Base-by-base conservation (phyloP, 1,139 yeast genomes). In the Starmera stellimalicola region DNA sequence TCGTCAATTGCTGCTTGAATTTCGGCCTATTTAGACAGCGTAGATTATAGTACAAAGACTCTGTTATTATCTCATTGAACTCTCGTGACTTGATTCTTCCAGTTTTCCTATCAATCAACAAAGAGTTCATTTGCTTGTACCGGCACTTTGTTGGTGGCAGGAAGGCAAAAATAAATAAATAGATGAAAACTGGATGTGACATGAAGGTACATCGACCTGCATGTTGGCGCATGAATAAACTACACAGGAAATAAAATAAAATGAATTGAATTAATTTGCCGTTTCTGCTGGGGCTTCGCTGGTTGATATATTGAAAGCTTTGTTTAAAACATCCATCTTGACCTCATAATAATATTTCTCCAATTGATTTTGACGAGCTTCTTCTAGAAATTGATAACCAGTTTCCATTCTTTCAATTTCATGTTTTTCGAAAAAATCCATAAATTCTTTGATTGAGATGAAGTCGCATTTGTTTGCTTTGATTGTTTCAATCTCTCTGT, bases 1-100 rank as follows among this genome's bases (percentile, higher is more conserved):
- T 40, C 62, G 60, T 41, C 59, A 62, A 27, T 44, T 36, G 2
- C n/a, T 35, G n/a, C 2, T 43, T 38, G 31, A 48, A 69, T 11
- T 51, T 44, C 1, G 51, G 48, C 15, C 37, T 34, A 2, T 55
- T 57, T 6, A 52, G 41, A 31, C 60, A 58, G 2, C 44, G 43
- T 16, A 61, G 47, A 27, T 48, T 50, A 16, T 59, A 48, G 41
- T 66, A 67, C 33, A 57, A 54, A 2, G 71, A 53, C 38, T 70
- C 76, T 1, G 65, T 54, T 2, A 42, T 28, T 3, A 43, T 31
- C 20, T 35, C 36, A 16, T 38, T 39, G 23, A 43, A 47, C n/a
- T 32, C 8, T 14, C 28, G 31, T 11, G 18, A 17, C 1, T 37
- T 11, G 6, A 41, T 17, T 23, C 33, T 39, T 2, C 48, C 49